These are phyloP conservation scores for Nakazawaea sp. DNA, from an alignment of 805 yeast genomes.

Conservation along the genomic window DNA sequence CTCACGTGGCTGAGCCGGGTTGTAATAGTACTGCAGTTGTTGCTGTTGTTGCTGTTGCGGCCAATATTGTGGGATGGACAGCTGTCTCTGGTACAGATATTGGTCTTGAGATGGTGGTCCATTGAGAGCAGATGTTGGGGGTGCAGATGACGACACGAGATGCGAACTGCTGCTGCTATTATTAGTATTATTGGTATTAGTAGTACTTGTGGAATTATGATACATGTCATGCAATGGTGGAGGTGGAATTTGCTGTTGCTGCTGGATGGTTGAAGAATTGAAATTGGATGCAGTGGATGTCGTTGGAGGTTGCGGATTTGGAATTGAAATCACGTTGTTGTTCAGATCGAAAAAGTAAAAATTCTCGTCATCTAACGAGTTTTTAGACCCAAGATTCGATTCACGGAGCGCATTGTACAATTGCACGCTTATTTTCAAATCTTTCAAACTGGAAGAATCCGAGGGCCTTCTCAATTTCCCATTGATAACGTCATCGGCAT, in stretches of 20 bases:
- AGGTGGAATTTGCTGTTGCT: too few species aligned
- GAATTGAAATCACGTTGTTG: conserved; percentile 11
- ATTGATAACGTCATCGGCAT: conserved; percentile 62
- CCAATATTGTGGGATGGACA: neutral
- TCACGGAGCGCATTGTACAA: conserved; percentile 53
- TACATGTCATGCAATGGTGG: too few species aligned
- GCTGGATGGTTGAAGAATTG: neutral
- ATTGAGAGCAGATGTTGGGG: neutral
- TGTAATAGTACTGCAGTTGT: conserved; percentile 1
- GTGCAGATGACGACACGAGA: too few species aligned
- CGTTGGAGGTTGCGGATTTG: conserved; percentile 7
- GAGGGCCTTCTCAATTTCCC: conserved; percentile 55
- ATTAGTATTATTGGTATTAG: too few species aligned
- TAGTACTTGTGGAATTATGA: too few species aligned
- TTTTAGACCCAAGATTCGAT: conserved; percentile 51
- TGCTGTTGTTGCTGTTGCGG: conserved; percentile 4
- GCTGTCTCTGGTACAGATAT: neutral
- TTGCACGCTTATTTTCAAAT: conserved; percentile 37
- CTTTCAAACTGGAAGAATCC: conserved; percentile 40
- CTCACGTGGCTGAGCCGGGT: conserved; percentile 4
- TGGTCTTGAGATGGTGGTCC: neutral
- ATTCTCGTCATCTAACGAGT: conserved; percentile 40
- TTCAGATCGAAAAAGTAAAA: conserved; percentile 36
- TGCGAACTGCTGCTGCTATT: too few species aligned
- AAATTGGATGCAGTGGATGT: neutral